Base-by-base conservation (phyloP, 306 rosid genomes). In the Aeschynomene evenia region DNA sequence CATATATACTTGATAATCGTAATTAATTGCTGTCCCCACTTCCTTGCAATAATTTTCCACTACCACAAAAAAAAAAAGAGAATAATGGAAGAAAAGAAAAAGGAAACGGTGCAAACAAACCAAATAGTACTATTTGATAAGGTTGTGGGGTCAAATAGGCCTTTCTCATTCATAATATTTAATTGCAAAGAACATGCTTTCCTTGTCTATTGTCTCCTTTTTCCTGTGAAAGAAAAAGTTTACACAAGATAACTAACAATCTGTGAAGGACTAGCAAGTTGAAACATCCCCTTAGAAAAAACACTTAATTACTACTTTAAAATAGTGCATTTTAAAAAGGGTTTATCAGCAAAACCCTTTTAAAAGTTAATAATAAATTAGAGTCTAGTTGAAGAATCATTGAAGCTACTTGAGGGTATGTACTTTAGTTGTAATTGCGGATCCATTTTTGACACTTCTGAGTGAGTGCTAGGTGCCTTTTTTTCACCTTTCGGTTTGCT, bases 81-180 rank as follows among this genome's bases (percentile, higher is more conserved):
- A 28, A 28, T 2, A 28, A 28, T 2, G 9, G 1, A 33, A 7
- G 3, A 39, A 26, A 31, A 18, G 0, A 12, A 21, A 49, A 36
- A 14, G 63, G 11, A 42, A 18, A 56, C 18, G 61, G 24, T 20
- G 39, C 43, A 62, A 81, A 58, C 23, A 62, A 79, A 68, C 42
- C 40, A 11, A 16, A 15, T 31, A n/a, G n/a, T n/a, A 69, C 59
- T 56, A 66, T 66, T 63, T 69, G 15, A 28, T 1, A 59, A 70
- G 77, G 70, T n/a, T 28, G 83, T 73, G 79, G 83, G 81, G 81
- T 73, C 46, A 46, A 73, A 40, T 26, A 34, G 59, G 64, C 59
- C 66, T 58, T 71, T 52, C 28, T 22, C 11, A 43, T 61, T 13
- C 76, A 31, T 13, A 59, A 40, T 36, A 58, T 20, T 71, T 49